A percentile compares a stretch with the other conserved stretches of the same genome.
Evolutionary conservation across 75 land plant genomes (phyloP).

Genomic region (Picea sitchensis): DNA sequence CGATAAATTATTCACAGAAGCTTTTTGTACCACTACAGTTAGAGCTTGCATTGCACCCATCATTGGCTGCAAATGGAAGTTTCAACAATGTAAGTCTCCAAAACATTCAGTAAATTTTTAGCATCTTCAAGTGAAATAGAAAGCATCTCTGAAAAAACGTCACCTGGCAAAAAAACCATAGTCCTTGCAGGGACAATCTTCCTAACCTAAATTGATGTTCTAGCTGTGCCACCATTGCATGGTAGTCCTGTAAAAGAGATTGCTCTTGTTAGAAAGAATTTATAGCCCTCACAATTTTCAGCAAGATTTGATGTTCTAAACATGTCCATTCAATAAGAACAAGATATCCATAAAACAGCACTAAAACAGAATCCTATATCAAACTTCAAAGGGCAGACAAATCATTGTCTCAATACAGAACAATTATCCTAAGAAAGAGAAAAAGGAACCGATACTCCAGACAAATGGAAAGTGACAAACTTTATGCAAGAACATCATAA

Average conservation of each 20-base stretch:
- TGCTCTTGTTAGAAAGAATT: not conserved
- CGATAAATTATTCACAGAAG: constrained; percentile 42
- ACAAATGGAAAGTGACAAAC: too few relatives aligned
- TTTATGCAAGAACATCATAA: not conserved
- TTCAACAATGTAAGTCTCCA: not conserved
- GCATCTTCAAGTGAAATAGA: not conserved
- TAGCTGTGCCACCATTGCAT: constrained; percentile 96
- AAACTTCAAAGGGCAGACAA: not conserved
- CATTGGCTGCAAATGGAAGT: constrained; percentile 67
- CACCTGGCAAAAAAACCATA: constrained; percentile 98
- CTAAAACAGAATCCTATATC: not conserved
- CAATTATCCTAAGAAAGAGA: not conserved
- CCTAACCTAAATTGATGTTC: constrained; percentile 95
- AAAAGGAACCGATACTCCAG: too few relatives aligned
- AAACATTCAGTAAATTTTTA: not conserved
- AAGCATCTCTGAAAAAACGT: not conserved
- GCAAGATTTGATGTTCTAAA: not conserved
- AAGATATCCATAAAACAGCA: not conserved
- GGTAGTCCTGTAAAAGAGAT: constrained; percentile 65
- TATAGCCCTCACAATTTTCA: not conserved
- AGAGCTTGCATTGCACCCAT: constrained; percentile 93
- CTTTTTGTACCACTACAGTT: constrained; percentile 68
- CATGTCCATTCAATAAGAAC: not conserved
- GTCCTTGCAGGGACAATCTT: constrained; percentile 84
- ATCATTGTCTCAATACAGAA: not conserved